Evolutionary conservation across 495 filamentous ascomycete species (phyloP), one percentile per base, ranked within the genome.

Genomic region (Penicillium silybi): DNA sequence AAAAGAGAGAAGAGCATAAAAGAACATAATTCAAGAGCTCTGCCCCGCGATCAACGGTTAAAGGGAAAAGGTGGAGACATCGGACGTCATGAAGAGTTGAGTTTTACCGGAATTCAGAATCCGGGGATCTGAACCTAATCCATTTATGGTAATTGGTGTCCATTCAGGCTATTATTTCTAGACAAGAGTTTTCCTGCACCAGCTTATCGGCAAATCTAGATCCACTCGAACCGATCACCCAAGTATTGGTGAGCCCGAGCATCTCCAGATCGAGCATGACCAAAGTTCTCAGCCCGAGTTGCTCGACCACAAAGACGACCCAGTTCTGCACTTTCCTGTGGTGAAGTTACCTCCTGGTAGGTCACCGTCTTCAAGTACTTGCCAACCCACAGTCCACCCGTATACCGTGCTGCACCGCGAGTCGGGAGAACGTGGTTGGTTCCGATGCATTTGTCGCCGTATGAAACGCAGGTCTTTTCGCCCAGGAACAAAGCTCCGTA

Each of bases 381-480:
- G 13, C 78, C 77, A 8, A 78, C 74, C 77, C 77, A 80, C 15
- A 80, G 61, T 1, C 77, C 77, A 5, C 76, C 75, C 0, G 76
- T 79, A 50, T 75, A 79, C 8, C 67, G 55, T 0, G 75, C 73
- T 2, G 75, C 75, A 32, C 71, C 73, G 6, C 68, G 62, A 1
- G 78, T 81, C 0, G 78, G 77, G 3, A 81, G 65, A 6, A 81
- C 77, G 53, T 80, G 78, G 54, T 81, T 80, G 2, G 78, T 81
- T 4, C 76, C 78, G 46, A 81, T 81, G 38, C 69, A 72, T 66
- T 80, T 80, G 44, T 80, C 77, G 8, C 77, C 76, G 48, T 77
- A 80, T 1, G 71, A 77, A 2, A 80, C 75, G 51, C 76, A 80
- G 1, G 77, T 80, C 56, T 73, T 78, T 48, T 77, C 76, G 3